phyloP scores from a whole-genome alignment of 1,284 basidiomycete species.

The Irpex sp. region DNA sequence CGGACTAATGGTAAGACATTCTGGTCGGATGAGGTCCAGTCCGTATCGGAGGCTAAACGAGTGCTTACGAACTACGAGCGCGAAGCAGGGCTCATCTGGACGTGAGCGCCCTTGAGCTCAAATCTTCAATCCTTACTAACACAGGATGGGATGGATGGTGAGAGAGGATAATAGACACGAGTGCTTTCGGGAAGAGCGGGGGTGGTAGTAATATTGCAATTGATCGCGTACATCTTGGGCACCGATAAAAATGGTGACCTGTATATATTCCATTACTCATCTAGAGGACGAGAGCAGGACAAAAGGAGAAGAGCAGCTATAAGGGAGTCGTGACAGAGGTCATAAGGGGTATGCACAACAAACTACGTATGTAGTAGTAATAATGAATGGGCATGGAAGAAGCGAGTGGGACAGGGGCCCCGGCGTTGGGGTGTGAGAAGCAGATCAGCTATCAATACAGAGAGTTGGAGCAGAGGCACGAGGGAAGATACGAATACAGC shows the following conservation, averaged over 20 bases:
- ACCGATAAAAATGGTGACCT: conserved; percentile 14
- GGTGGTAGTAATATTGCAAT: background rate
- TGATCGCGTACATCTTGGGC: too few relatives aligned
- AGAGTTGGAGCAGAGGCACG: conserved; percentile 13
- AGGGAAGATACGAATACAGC: conserved; percentile 7
- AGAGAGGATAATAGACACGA: background rate
- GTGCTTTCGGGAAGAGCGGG: background rate
- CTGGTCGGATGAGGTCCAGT: too few relatives aligned
- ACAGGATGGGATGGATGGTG: too few relatives aligned
- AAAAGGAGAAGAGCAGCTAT: conserved; percentile 4
- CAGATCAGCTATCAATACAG: conserved; percentile 13
- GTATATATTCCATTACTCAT: conserved; percentile 3
- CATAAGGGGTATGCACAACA: conserved; percentile 17
- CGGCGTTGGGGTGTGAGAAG: background rate
- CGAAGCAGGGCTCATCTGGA: too few relatives aligned
- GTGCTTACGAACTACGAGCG: too few relatives aligned
- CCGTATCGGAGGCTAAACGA: too few relatives aligned
- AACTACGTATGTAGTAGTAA: conserved; percentile 21
- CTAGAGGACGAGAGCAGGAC: conserved; percentile 7
- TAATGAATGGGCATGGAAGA: conserved; percentile 6
- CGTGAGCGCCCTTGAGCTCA: too few relatives aligned
- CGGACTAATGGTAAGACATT: too few relatives aligned
- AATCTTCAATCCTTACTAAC: too few relatives aligned
- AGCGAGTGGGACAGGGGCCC: background rate
- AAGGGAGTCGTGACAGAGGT: background rate